phyloP scores from a whole-genome alignment of 164 flowering plant species.

The Cinnamomum micranthum region DNA sequence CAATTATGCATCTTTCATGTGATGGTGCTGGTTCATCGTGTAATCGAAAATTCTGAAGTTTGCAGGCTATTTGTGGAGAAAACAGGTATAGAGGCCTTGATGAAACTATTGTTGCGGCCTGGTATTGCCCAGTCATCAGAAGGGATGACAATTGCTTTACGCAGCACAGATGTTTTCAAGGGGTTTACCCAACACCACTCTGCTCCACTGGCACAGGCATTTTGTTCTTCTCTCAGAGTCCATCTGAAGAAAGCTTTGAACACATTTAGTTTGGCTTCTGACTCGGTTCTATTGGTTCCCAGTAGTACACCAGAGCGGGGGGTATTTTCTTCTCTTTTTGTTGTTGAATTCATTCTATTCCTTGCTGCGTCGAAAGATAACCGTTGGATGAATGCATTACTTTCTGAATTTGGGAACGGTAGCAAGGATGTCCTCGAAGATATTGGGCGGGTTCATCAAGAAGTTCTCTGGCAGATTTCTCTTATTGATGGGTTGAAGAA shows the following conservation, averaged over 20 bases:
- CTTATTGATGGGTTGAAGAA: slow-evolving; percentile 76
- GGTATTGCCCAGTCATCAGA: slow-evolving; percentile 89
- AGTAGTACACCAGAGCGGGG: slow-evolving; percentile 42
- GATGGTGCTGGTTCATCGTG: slow-evolving; percentile 90
- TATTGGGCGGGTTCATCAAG: slow-evolving; percentile 81
- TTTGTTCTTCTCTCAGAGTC: slow-evolving; percentile 72
- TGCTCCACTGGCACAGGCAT: slow-evolving; percentile 75
- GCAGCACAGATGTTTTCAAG: slow-evolving; percentile 92
- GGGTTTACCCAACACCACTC: slow-evolving; percentile 95
- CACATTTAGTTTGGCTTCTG: slow-evolving; percentile 47
- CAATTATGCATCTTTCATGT: slow-evolving; percentile 85
- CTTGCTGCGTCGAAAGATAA: slow-evolving; percentile 94
- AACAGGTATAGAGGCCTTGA: slow-evolving; percentile 80
- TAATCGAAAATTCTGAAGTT: slow-evolving; percentile 91
- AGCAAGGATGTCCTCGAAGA: slow-evolving; percentile 90
- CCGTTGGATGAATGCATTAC: slow-evolving; percentile 91
- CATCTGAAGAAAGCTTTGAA: slow-evolving; percentile 71
- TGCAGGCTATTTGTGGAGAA: slow-evolving; percentile 95
- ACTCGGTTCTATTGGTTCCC: slow-evolving; percentile 75
- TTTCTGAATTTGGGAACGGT: slow-evolving; percentile 80
- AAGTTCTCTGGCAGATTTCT: slow-evolving; percentile 90
- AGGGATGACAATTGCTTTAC: slow-evolving; percentile 92
- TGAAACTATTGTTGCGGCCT: slow-evolving; percentile 82
- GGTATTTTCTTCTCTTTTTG: slow-evolving; percentile 71
- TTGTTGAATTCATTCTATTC: slow-evolving; percentile 84